phyloP scores from a whole-genome alignment of 495 filamentous ascomycete species.

The Penicillium ochrochloron region DNA sequence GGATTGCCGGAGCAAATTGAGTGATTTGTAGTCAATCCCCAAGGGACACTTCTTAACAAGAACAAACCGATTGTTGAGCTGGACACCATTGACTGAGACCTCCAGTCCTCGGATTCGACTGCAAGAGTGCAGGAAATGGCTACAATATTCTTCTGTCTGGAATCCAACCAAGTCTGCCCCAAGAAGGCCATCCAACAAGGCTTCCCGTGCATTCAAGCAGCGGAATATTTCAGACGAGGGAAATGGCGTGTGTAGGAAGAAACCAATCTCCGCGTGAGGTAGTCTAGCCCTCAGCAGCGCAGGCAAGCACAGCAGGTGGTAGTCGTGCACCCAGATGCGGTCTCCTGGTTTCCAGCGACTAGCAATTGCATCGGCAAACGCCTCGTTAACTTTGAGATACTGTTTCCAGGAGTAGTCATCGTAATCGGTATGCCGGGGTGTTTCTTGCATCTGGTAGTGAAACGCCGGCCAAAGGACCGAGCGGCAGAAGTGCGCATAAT shows the following conservation, averaged over 20 bases:
- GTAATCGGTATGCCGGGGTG: slow-evolving; percentile 92
- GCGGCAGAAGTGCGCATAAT: slow-evolving; percentile 90
- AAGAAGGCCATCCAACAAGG: slow-evolving; percentile 83
- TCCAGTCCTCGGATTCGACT: slow-evolving; percentile 81
- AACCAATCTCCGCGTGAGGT: slow-evolving; percentile 85
- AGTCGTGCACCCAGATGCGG: slow-evolving; percentile 89
- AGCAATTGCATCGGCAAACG: slow-evolving; percentile 82
- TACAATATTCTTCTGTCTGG: slow-evolving; percentile 85
- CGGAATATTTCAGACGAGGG: slow-evolving; percentile 91
- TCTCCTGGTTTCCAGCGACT: slow-evolving; percentile 85
- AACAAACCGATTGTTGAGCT: slow-evolving; percentile 82
- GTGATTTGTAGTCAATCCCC: slow-evolving; percentile 68
- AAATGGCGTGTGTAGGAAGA: slow-evolving; percentile 90
- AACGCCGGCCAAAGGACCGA: slow-evolving; percentile 84
- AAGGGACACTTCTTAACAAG: slow-evolving; percentile 60
- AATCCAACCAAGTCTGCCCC: slow-evolving; percentile 90
- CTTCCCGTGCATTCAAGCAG: slow-evolving; percentile 75
- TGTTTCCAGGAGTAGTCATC: slow-evolving; percentile 93
- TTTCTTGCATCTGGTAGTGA: slow-evolving; percentile 93
- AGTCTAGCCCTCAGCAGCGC: slow-evolving; percentile 75
- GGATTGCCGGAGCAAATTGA: slow-evolving; percentile 67
- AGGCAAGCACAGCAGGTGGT: slow-evolving; percentile 83
- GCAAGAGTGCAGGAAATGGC: slow-evolving; percentile 92
- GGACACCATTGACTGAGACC: slow-evolving; percentile 76
- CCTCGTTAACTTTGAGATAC: slow-evolving; percentile 84